phyloP scores from a whole-genome alignment of 257 asterid genomes.

The Eustoma russellianum region DNA sequence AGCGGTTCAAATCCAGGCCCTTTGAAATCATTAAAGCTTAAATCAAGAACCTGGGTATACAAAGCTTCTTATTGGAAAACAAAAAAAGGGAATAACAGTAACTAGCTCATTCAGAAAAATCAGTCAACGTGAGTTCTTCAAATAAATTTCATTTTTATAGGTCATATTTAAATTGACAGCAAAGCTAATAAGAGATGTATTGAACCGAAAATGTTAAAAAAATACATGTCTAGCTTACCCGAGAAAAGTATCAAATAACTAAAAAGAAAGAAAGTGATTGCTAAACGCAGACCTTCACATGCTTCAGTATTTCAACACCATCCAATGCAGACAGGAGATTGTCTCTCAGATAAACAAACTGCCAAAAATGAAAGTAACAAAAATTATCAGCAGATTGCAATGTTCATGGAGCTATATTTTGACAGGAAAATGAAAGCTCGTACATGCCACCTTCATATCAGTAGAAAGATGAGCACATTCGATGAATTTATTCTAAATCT shows the following conservation, averaged over 20 bases:
- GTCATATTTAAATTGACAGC: no score
- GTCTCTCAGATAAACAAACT: constrained; percentile 99
- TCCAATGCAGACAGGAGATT: constrained; percentile 84
- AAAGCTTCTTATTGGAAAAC: no score
- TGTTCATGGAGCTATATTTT: neutral
- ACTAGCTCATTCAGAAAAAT: no score
- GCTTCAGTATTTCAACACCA: constrained; percentile 78
- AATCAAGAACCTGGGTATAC: constrained; percentile 77
- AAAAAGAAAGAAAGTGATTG: neutral
- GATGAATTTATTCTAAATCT: neutral
- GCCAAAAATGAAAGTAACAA: constrained; percentile 17
- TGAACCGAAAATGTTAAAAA: neutral
- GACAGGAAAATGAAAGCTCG: neutral
- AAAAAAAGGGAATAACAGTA: no score
- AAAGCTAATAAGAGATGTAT: no score
- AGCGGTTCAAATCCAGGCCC: constrained; percentile 99
- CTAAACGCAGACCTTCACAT: constrained; percentile 67
- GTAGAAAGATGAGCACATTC: neutral
- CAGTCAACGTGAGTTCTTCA: no score
- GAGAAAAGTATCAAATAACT: neutral
- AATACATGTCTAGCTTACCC: neutral
- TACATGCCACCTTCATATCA: neutral
- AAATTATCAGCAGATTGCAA: neutral
- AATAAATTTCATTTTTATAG: no score
- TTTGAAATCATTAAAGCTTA: constrained; percentile 96